Evolutionary conservation across 2,329 filamentous ascomycete species (phyloP).

Genomic region (Trichothecium roseum): DNA sequence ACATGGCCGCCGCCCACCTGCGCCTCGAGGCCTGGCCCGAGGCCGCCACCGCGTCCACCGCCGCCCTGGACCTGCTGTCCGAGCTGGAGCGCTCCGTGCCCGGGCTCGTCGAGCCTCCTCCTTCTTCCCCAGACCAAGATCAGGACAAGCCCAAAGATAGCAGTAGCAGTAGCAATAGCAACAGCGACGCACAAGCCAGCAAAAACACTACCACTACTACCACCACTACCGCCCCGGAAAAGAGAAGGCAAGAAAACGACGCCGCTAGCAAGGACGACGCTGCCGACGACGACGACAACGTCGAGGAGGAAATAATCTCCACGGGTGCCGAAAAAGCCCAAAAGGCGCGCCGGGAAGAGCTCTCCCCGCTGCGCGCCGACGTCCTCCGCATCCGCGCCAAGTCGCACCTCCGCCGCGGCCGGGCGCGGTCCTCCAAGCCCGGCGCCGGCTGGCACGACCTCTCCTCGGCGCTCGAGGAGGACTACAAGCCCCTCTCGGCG

Average conservation of each 20-base stretch:
- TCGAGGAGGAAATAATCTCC: constrained; percentile 44
- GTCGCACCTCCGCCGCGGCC: constrained; percentile 68
- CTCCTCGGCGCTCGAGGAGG: constrained; percentile 67
- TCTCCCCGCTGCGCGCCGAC: constrained; percentile 36
- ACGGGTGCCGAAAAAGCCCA: too few relatives aligned
- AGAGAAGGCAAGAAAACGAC: constrained; percentile 18
- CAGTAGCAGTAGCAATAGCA: not conserved
- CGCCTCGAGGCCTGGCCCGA: constrained; percentile 81
- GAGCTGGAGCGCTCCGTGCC: constrained; percentile 31
- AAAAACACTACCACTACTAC: too few relatives aligned
- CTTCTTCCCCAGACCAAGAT: constrained; percentile 13
- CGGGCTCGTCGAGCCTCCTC: constrained; percentile 17
- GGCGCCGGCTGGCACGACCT: constrained; percentile 67
- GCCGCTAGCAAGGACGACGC: constrained; percentile 17
- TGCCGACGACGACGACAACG: constrained; percentile 30
- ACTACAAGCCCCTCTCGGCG: constrained; percentile 59
- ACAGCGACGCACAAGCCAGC: too few relatives aligned
- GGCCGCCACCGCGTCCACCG: constrained; percentile 62
- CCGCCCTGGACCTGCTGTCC: constrained; percentile 63
- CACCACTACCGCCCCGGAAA: not conserved
- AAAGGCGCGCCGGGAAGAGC: not conserved
- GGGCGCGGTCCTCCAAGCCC: constrained; percentile 56
- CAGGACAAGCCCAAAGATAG: too few relatives aligned
- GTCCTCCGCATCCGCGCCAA: constrained; percentile 72
- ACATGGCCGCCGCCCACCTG: constrained; percentile 80